Evolutionary conservation across 2,329 filamentous ascomycete species (phyloP).

Genomic region (Chrysoporthe puriensis): DNA sequence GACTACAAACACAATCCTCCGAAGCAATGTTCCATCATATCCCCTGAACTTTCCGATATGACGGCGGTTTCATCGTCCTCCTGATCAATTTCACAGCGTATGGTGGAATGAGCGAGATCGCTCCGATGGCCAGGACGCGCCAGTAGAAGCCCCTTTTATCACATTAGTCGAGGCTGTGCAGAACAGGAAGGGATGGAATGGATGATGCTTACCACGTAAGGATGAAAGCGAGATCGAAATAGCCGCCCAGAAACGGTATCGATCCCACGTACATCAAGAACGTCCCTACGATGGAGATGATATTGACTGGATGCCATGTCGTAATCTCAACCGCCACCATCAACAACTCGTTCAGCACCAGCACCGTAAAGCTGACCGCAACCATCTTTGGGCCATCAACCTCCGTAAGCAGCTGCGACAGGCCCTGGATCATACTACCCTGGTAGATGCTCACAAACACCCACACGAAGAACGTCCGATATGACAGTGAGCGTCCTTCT

Average conservation of each 20-base stretch:
- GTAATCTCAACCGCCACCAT: constrained; percentile 98
- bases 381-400: constrained; percentile 79
- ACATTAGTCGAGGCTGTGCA: constrained; percentile 31
- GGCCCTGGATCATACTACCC: constrained; percentile 92
- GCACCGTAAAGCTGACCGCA: constrained; percentile 85
- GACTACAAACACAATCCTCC: constrained; percentile 5
- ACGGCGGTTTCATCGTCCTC: constrained; percentile 85
- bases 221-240: constrained; percentile 84
- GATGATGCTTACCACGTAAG: constrained; percentile 61
- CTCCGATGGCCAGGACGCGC: constrained; percentile 79
- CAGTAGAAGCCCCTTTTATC: constrained; percentile 76
- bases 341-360: constrained; percentile 90
- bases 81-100: constrained; percentile 86
- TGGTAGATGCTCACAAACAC: constrained; percentile 94
- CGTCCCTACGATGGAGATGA: constrained; percentile 81
- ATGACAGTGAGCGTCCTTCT: constrained; percentile 80
- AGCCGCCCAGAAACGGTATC: constrained; percentile 84
- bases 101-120: constrained; percentile 81
- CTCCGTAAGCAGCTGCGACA: constrained; percentile 84
- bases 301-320: constrained; percentile 96
- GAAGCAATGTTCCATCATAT: constrained; percentile 46
- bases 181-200: not conserved
- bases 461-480: constrained; percentile 96
- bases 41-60: constrained; percentile 89
- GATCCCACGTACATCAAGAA: constrained; percentile 78